Evolutionary conservation across 345 rosid genomes (phyloP).

Genomic region (Firmiana major): DNA sequence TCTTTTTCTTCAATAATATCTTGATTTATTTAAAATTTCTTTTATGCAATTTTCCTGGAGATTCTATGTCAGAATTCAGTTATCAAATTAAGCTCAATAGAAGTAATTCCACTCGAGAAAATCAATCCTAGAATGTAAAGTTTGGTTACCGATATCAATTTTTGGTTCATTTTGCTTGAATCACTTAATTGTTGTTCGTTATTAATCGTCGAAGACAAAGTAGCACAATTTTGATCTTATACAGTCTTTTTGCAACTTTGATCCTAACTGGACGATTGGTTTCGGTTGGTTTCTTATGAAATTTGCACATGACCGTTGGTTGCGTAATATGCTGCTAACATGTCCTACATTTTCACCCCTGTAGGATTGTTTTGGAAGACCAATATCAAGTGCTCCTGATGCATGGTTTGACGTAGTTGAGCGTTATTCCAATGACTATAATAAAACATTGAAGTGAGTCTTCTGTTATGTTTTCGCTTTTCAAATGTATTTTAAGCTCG

Average conservation of each 20-base stretch:
- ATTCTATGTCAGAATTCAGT: neutral
- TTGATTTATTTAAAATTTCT: neutral
- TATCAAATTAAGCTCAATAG: neutral
- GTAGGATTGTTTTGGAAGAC: slow-evolving; percentile 74
- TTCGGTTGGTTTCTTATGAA: neutral
- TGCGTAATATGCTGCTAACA: neutral
- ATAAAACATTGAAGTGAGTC: slow-evolving; percentile 66
- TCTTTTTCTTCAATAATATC: neutral
- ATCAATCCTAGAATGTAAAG: neutral
- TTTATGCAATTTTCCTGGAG: neutral
- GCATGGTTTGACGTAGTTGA: slow-evolving; percentile 71
- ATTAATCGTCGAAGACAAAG: neutral
- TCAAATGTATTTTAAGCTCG: neutral
- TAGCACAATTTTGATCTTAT: neutral
- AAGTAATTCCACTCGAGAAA: neutral
- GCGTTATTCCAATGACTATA: slow-evolving; percentile 59
- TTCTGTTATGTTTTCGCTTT: neutral
- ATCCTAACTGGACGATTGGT: neutral
- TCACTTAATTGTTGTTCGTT: neutral
- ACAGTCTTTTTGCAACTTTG: neutral
- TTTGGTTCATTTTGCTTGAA: neutral
- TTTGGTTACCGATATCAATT: neutral
- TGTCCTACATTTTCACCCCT: neutral
- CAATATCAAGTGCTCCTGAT: slow-evolving; percentile 69
- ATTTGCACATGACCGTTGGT: neutral